phyloP scores from a whole-genome alignment of 2,329 filamentous ascomycete species.

The Fusarium musae region DNA sequence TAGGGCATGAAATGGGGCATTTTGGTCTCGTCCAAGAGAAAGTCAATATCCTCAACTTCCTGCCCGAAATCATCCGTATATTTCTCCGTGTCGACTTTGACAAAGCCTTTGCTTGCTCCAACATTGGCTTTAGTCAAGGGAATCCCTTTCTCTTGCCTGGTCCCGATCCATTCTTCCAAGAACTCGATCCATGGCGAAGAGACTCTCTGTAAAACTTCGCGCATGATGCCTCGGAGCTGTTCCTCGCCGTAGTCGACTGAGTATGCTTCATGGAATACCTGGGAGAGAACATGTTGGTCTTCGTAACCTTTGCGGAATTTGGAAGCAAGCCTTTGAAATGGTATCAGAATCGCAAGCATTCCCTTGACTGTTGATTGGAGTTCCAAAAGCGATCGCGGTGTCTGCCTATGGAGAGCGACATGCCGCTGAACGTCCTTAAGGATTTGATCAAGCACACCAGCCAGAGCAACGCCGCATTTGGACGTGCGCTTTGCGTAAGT shows the following conservation, averaged over 20 bases:
- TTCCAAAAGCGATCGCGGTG: constrained; percentile 61
- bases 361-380: constrained; percentile 62
- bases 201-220: constrained; percentile 72
- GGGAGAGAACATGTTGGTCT: constrained; percentile 72
- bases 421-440: constrained; percentile 61
- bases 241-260: constrained; percentile 71
- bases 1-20: constrained; percentile 78
- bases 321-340: constrained; percentile 62
- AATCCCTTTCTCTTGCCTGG: constrained; percentile 67
- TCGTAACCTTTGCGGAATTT: constrained; percentile 56
- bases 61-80: constrained; percentile 69
- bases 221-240: constrained; percentile 71
- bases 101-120: constrained; percentile 65
- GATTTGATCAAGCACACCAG: constrained; percentile 59
- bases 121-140: constrained; percentile 60
- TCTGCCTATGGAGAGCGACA: constrained; percentile 56
- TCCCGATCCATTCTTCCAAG: constrained; percentile 79
- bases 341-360: constrained; percentile 59
- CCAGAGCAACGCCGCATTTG: constrained; percentile 63
- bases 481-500: constrained; percentile 58
- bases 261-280: constrained; percentile 70
- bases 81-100: constrained; percentile 65
- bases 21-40: constrained; percentile 69
- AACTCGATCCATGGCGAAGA: constrained; percentile 74
- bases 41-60: constrained; percentile 68